Evolutionary conservation across 352 stramenopile species (phyloP), one percentile per base, ranked within the genome.

Genomic region (Pythium aristosporum): DNA sequence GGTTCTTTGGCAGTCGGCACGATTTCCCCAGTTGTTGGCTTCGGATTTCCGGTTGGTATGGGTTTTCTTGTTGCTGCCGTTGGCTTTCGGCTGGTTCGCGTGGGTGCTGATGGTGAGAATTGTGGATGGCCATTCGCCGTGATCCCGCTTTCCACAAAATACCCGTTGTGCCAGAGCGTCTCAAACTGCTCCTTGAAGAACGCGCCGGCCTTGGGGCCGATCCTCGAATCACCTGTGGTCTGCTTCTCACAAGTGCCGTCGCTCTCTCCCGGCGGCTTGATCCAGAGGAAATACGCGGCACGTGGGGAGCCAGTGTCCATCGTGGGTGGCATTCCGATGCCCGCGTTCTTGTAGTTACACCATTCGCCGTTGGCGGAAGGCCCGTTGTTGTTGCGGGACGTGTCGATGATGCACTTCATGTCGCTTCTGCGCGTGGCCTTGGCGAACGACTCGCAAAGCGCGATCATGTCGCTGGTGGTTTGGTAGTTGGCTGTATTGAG

Each of bases 401-500:
- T 77, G 57, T 77, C 71, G 44, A 77, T 68, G 25, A 77, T 41
- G 43, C 71, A 78, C 43, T 57, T 65, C 21, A 61, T 52, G 16
- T 57, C 51, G 51, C 18, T 28, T 28, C 53, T 55, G 36, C 48
- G 54, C 15, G 39, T 60, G 46, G 41, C 0, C 32, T 20, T 54
- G 1, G 55, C 62, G n/a, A 77, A 75, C n/a, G 23, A 51, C 11
- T 52, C 52, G 49, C 71, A 77, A 3, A 68, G 44, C 1, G 52
- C 2, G 44, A 71, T n/a, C 47, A 77, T 73, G 25, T 75, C 58
- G 5, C 20, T 37, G n/a, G 63, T 75, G 7, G 51, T 63, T 34
- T 61, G 67, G 61, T 73, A 75, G 65, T 77, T 77, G 44, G 67
- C 57, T 36, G 71, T 75, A 52, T 77, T 77, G 55, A 77, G 70